Base-by-base conservation (phyloP, 805 yeast species). In the Sugiyamaella chiloensis region DNA sequence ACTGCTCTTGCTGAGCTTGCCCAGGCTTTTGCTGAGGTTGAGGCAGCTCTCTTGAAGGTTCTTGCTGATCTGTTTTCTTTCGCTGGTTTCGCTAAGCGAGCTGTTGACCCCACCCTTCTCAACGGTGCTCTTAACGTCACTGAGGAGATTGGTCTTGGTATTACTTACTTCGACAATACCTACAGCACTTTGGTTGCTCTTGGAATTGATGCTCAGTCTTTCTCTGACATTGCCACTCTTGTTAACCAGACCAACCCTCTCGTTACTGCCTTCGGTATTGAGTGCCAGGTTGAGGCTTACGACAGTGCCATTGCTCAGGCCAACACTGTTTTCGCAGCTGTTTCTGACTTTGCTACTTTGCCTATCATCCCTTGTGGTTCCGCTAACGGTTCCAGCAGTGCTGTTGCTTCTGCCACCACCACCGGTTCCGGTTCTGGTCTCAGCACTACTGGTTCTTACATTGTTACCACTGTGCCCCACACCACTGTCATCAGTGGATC, bases 231-330 rank as follows among this genome's bases (percentile, higher is more conserved):
- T 21, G 6, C 30, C 12, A 24, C 42, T 11, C 6, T 39, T 21
- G 42, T 24, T 29, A 24, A 24, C 30, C 30, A 23, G 27, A 24
- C 42, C 30, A 11, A 39, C 30, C 27, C 27, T 21, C 29, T 39
- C 17, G 31, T 39, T 19, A 39, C 31, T 21, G 3, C 30, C 6
- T 39, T 39, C 42, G 42, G 17, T 21, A 4, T 39, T 21, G 30
- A 5, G 30, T 39, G 42, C 27, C 19, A 39, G 17, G 42, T 39
- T 5, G 7, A 24, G 6, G 5, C 27, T 21, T 24, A 23, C 30
- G 30, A 39, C 17, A 3, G 29, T 5, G 42, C 42, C 8, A 11
- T 39, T 9, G 24, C 30, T 39, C 24, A 16, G n/a, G 42, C 42
- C 31, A 39, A 39, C 42, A 12, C 24, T 16, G 42, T 23, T 4